Base-by-base conservation (phyloP, 2,329 filamentous ascomycete species). In the Microdochium bolleyi region DNA sequence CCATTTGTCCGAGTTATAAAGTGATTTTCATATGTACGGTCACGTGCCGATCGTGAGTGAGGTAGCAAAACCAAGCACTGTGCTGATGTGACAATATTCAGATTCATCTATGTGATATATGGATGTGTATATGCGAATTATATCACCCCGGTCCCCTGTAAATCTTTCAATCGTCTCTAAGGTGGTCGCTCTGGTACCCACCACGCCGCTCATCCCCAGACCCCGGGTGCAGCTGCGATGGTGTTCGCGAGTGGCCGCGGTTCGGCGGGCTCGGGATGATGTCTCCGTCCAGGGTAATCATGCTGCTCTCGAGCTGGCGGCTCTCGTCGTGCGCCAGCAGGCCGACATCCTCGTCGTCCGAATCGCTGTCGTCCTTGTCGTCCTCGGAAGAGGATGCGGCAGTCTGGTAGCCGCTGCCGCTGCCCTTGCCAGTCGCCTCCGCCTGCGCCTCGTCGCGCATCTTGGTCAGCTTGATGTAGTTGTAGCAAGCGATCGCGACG, bases 381-480 rank as follows among this genome's bases (percentile, higher is more conserved):
- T 67, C 64, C 7, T 67, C 68, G 16, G 65, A 68, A 9, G 54
- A 61, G 11, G 56, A 67, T 53, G 60, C 60, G 3, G 59, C 60
- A 21, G 59, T 60, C 48, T 62, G 60, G 14, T 68, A 64, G 11
- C 60, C 57, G 5, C 62, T 66, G 19, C 41, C 19, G 9, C 14
- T 3, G 41, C 14, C 22, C 54, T 67, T 61, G 53, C 72, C 72
- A 27, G 80, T 77, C 2, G 75, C 76, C 25, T 77, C 73, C 32
- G 68, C 64, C 61, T 76, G 76, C 1, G 91, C 89, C 13, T 96
- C 88, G 52, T 80, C 73, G 49, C 89, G 81, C 94, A 99, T 96
- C 70, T 88, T 89, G 49, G 76, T 78, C 57, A 97, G 89, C 69
- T 99, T 97, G 69, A 97, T 85, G 65, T 89, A 96, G 65, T 99